These are phyloP conservation scores for Dactylella cylindrospora DNA, from an alignment of 2,329 filamentous ascomycete genomes.

Conservation along the genomic window DNA sequence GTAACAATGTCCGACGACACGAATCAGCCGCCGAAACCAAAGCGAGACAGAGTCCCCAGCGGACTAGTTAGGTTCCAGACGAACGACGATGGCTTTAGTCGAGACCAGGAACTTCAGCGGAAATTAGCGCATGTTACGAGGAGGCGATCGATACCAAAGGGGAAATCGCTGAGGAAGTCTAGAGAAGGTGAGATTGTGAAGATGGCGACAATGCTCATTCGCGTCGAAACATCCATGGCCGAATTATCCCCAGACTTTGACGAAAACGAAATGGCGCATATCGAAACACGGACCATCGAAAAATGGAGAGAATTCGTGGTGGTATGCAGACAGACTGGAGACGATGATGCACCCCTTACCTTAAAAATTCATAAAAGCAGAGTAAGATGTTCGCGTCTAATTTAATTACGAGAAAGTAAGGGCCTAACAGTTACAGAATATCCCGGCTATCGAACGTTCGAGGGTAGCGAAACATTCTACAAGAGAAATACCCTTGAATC, in stretches of 20 bases:
- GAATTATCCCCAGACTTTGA: slow-evolving; percentile 63
- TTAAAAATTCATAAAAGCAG: slow-evolving; percentile 65
- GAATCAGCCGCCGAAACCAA: slow-evolving; percentile 35
- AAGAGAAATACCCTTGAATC: slow-evolving; percentile 61
- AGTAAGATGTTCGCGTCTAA: slow-evolving; percentile 50
- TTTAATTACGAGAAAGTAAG: background rate
- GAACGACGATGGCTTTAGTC: slow-evolving; percentile 54
- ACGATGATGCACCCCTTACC: slow-evolving; percentile 60
- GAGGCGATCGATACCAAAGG: slow-evolving; percentile 49
- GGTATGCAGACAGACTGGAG: slow-evolving; percentile 62
- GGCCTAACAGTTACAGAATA: slow-evolving; percentile 49
- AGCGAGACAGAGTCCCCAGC: slow-evolving; percentile 47
- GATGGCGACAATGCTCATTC: slow-evolving; percentile 68
- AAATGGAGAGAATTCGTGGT: slow-evolving; percentile 67
- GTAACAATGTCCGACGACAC: slow-evolving; percentile 29
- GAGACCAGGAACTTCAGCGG: slow-evolving; percentile 53
- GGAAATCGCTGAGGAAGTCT: slow-evolving; percentile 41
- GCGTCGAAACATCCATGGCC: slow-evolving; percentile 60
- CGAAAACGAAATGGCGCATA: slow-evolving; percentile 64
- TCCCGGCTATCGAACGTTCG: slow-evolving; percentile 61
- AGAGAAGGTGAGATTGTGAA: slow-evolving; percentile 66
- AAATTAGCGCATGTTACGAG: slow-evolving; percentile 51
- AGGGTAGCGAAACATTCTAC: slow-evolving; percentile 60
- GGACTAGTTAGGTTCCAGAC: slow-evolving; percentile 55
- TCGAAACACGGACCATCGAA: slow-evolving; percentile 62